Conservation (phyloP, 768 basidiomycete species). For the Lentinula lateritia region DNA sequence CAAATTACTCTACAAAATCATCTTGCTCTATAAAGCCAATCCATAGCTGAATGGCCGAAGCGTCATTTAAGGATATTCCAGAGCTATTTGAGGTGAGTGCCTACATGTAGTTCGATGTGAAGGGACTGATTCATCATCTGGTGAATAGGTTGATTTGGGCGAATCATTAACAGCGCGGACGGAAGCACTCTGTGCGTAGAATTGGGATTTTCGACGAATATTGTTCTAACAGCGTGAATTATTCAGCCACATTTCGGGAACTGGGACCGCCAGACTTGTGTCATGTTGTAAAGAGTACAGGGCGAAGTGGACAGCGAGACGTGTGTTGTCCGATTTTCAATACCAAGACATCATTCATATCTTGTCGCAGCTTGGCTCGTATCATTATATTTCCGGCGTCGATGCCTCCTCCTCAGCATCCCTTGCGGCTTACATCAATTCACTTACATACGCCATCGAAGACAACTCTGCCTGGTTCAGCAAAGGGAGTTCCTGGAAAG, state of each 20-base stretch:
- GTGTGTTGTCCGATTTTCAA: slow-evolving; percentile 39
- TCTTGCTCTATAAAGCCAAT: background rate
- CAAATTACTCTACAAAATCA: background rate
- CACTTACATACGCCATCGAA: slow-evolving; percentile 92
- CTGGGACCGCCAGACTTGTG: slow-evolving; percentile 96
- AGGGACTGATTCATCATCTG: slow-evolving; percentile 8
- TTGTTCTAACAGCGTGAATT: slow-evolving; percentile 8
- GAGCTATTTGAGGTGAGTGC: slow-evolving; percentile 87
- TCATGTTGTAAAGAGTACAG: slow-evolving; percentile 90
- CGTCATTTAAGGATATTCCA: slow-evolving; percentile 87
- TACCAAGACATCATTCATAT: slow-evolving; percentile 2
- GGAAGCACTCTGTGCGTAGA: slow-evolving; percentile 70
- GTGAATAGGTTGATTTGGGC: slow-evolving; percentile 72
- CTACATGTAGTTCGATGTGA: background rate
- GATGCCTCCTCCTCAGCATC: slow-evolving; percentile 98
- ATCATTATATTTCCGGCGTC: slow-evolving; percentile 97
- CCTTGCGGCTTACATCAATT: slow-evolving; percentile 97
- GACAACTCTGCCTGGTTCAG: slow-evolving; percentile 91
- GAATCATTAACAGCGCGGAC: slow-evolving; percentile 88
- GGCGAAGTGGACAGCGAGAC: slow-evolving; percentile 79
- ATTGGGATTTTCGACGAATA: slow-evolving; percentile 21
- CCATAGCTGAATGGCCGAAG: slow-evolving; percentile 49
- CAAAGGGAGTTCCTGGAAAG: slow-evolving; percentile 81
- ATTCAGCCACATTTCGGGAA: slow-evolving; percentile 87
- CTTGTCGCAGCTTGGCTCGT: slow-evolving; percentile 74